Evolutionary conservation across 257 asterid species (phyloP), one percentile per base, ranked within the genome.

Genomic region (Thymus quinquecostatus): DNA sequence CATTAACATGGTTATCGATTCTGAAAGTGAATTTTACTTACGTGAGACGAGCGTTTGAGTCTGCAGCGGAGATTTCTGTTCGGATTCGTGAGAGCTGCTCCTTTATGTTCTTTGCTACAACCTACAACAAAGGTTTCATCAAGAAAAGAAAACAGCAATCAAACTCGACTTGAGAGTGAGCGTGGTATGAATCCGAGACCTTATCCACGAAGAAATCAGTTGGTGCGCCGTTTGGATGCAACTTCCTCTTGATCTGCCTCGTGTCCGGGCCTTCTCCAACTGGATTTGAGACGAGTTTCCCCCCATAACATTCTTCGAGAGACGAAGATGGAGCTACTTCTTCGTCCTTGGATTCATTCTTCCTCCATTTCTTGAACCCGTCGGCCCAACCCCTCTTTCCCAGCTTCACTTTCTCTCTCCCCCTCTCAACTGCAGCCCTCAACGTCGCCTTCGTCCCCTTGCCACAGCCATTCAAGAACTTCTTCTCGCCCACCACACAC

Each of bases 291-390:
- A 84, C 82, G 49, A 86, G 83, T 71, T 69, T 78, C 8, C 85
- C 89, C 1, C 21, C 60, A 72, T 81, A 80, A 70, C 61, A 11
- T 55, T 33, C 82, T 49, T 59, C 72, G 2, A 81, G 75, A 76
- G 47, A 78, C 76, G 77, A 43, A 14, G 85, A 60, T 9, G 87
- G 83, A 69, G 75, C 86, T 12, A 77, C 76, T 75, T 85, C 79
- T 77, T 84, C 92, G 7, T 86, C 89, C 14, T 81, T 86, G 2
- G 78, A 47, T 7, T 88, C 88, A 48, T 64, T 83, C 75, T 76
- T 92, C 81, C 67, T 92, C 98, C 96, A 92, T 82, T 85, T 92
- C 90, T 83, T 92, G 56, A 92, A 81, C 68, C 93, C 92, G 64
- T 89, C 96, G 77, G 88, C 82, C 96, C 86, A 84, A 40, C 72